phyloP scores from a whole-genome alignment of 1,284 basidiomycete species.

The Pseudozyma flocculosa region DNA sequence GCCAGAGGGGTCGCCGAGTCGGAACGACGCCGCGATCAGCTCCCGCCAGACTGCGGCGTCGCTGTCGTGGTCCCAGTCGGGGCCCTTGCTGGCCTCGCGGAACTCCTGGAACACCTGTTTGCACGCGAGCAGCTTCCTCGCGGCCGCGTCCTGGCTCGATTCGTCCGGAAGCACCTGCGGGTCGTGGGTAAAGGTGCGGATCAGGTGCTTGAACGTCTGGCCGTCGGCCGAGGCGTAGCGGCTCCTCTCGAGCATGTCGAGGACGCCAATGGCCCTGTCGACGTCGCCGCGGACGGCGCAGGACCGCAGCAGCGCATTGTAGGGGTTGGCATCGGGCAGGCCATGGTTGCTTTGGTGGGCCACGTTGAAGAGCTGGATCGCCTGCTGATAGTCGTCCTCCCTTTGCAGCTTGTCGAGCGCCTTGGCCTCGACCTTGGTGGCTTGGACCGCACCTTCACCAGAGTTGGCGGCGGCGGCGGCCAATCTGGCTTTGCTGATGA shows the following conservation, averaged over 20 bases:
- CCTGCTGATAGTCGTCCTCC: conserved; percentile 57
- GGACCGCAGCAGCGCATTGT: conserved; percentile 67
- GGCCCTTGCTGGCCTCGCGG: conserved; percentile 59
- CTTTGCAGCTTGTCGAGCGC: conserved; percentile 4
- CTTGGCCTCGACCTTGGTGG: too few species aligned
- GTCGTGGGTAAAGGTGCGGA: conserved; percentile 59
- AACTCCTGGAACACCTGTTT: conserved; percentile 71
- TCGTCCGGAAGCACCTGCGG: conserved; percentile 52
- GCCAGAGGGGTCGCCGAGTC: conserved; percentile 66
- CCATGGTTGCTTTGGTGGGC: conserved; percentile 53
- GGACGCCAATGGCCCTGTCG: conserved; percentile 70
- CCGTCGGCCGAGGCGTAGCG: conserved; percentile 60
- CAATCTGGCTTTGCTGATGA: conserved; percentile 41
- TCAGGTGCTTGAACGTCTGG: conserved; percentile 65
- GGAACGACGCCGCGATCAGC: conserved; percentile 76
- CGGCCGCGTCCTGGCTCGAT: conserved; percentile 61
- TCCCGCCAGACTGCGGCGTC: conserved; percentile 68
- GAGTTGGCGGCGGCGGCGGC: too few species aligned
- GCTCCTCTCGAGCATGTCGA: conserved; percentile 67
- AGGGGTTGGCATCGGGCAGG: conserved; percentile 61
- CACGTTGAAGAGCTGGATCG: conserved; percentile 66
- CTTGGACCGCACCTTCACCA: too few species aligned
- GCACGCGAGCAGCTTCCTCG: conserved; percentile 66
- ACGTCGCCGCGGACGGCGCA: conserved; percentile 67
- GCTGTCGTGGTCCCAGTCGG: conserved; percentile 19